phyloP scores from a whole-genome alignment of 2,329 filamentous ascomycete genomes.

The Macrophomina pseudophaseolina region DNA sequence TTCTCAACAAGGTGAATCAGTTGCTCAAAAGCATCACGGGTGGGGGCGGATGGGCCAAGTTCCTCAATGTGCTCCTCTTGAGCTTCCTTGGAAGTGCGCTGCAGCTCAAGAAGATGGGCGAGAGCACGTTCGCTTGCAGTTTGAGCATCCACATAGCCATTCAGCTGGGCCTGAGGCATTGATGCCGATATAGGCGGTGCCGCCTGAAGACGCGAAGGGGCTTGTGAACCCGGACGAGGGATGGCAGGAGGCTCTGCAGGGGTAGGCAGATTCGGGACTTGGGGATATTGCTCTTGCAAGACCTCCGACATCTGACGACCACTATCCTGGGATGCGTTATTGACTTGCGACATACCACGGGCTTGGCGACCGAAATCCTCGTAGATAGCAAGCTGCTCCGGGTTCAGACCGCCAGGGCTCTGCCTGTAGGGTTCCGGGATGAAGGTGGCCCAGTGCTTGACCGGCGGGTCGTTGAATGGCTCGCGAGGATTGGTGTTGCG shows the following conservation, averaged over 20 bases:
- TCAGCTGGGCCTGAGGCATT: constrained; percentile 56
- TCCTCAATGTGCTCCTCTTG: constrained; percentile 64
- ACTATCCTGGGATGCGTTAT: constrained; percentile 63
- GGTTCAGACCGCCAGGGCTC: constrained; percentile 79
- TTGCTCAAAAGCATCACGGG: constrained; percentile 64
- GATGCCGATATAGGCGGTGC: constrained; percentile 39
- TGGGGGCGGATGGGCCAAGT: constrained; percentile 58
- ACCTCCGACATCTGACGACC: constrained; percentile 67
- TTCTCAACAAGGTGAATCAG: constrained; percentile 59
- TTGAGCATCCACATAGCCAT: constrained; percentile 64
- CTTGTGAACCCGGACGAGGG: constrained; percentile 61
- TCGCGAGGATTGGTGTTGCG: constrained; percentile 77
- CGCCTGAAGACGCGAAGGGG: constrained; percentile 51
- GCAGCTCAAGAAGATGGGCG: constrained; percentile 61
- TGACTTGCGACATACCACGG: constrained; percentile 63
- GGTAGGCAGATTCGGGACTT: constrained; percentile 65
- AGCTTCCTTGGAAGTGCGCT: constrained; percentile 61
- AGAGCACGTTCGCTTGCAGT: constrained; percentile 60
- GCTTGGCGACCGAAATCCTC: constrained; percentile 93
- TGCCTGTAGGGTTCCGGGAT: constrained; percentile 94
- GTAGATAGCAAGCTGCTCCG: constrained; percentile 93
- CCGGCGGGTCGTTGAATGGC: constrained; percentile 78
- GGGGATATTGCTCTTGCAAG: constrained; percentile 64
- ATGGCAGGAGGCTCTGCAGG: constrained; percentile 67
- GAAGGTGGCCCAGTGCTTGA: constrained; percentile 90